These are phyloP conservation scores for Nakazawaea wickerhamii DNA, from an alignment of 805 yeast species.

Conservation along the genomic window DNA sequence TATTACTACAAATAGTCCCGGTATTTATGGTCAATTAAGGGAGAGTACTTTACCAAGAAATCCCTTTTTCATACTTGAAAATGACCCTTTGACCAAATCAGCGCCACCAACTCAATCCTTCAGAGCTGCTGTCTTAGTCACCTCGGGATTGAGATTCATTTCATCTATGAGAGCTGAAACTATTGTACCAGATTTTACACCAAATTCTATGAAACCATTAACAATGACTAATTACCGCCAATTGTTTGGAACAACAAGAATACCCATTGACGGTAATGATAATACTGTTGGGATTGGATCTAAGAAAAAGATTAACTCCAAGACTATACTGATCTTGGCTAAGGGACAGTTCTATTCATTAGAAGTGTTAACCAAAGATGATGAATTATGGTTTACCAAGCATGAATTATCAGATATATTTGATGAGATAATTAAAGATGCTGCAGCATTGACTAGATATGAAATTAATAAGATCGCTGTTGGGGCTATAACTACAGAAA, in stretches of 20 bases:
- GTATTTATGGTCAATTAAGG: slow-evolving; percentile 55
- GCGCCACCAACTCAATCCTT: slow-evolving; percentile 60
- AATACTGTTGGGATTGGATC: slow-evolving; percentile 33
- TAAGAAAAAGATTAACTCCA: slow-evolving; percentile 31
- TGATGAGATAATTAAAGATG: slow-evolving; percentile 36
- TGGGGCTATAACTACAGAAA: slow-evolving; percentile 52
- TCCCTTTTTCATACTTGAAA: slow-evolving; percentile 69
- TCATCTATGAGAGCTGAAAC: slow-evolving; percentile 49
- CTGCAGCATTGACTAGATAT: slow-evolving; percentile 29
- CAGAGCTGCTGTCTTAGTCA: slow-evolving; percentile 60
- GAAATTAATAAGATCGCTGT: slow-evolving; percentile 40
- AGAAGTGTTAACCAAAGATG: slow-evolving; percentile 38
- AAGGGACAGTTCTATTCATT: slow-evolving; percentile 46
- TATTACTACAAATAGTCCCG: slow-evolving; percentile 45
- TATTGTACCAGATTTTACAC: slow-evolving; percentile 53
- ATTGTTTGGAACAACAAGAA: slow-evolving; percentile 65
- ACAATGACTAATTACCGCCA: slow-evolving; percentile 66
- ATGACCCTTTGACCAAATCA: slow-evolving; percentile 58
- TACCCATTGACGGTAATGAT: slow-evolving; percentile 34
- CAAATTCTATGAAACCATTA: slow-evolving; percentile 43
- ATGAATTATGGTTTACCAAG: slow-evolving; percentile 45
- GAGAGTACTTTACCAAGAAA: slow-evolving; percentile 72
- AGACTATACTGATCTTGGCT: slow-evolving; percentile 45
- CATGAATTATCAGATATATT: slow-evolving; percentile 42
- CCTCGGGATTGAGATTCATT: slow-evolving; percentile 63